Conservation (phyloP, 148 eudicot genomes). For the Oxyria digyna region DNA sequence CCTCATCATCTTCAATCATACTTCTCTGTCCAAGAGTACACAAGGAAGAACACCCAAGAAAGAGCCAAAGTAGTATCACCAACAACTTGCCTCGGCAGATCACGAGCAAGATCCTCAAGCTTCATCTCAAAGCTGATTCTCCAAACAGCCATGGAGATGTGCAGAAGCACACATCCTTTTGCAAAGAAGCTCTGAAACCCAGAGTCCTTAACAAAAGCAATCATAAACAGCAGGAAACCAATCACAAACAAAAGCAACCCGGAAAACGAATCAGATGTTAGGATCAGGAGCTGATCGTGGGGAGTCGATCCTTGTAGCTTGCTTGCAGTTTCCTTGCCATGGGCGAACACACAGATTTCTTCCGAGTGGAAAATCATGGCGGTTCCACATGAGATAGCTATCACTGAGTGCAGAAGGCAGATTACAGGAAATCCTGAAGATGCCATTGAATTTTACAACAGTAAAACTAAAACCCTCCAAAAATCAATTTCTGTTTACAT, state of each 20-base stretch:
- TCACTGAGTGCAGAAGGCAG: conserved; percentile 64
- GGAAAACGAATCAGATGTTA: conserved; percentile 72
- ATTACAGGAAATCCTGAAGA: conserved; percentile 61
- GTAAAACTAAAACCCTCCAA: not conserved
- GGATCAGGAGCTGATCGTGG: conserved; percentile 58
- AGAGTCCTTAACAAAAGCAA: conserved; percentile 62
- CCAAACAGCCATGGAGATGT: conserved; percentile 81
- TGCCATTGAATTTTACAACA: conserved; percentile 27
- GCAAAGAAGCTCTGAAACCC: conserved; percentile 78
- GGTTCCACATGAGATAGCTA: conserved; percentile 66
- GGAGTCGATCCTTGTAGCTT: conserved; percentile 80
- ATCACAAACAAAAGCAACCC: conserved; percentile 75
- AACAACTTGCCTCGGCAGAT: conserved; percentile 55
- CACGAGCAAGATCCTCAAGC: conserved; percentile 50
- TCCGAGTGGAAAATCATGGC: conserved; percentile 76
- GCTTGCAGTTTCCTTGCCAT: conserved; percentile 51
- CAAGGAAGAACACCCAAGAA: conserved; percentile 80
- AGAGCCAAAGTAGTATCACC: conserved; percentile 62
- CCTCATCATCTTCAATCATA: conserved; percentile 42
- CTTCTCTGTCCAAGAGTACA: conserved; percentile 86
- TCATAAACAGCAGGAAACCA: conserved; percentile 78
- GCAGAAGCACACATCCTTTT: conserved; percentile 69
- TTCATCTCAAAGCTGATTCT: conserved; percentile 71
- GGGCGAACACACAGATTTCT: conserved; percentile 45
- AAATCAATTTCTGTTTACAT: not conserved